These are phyloP conservation scores for Apiosordaria backusii DNA, from an alignment of 495 filamentous ascomycete species.

Conservation along the genomic window DNA sequence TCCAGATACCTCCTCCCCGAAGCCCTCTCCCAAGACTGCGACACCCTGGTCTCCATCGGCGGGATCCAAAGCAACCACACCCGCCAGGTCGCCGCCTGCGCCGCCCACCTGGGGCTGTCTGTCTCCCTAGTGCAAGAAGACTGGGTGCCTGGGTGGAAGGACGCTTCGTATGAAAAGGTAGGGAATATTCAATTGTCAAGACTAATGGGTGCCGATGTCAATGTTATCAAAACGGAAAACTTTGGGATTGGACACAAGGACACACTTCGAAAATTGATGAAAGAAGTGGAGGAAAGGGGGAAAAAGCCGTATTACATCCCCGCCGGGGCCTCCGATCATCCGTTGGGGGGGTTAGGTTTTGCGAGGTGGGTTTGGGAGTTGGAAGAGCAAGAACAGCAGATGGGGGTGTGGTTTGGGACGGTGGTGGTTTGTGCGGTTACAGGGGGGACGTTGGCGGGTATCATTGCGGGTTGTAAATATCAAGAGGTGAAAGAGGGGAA, in stretches of 20 bases:
- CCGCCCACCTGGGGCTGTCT: constrained; percentile 49
- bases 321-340: constrained; percentile 61
- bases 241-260: constrained; percentile 62
- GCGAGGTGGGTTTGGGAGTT: constrained; percentile 64
- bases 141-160: constrained; percentile 54
- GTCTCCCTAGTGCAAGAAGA: constrained; percentile 58
- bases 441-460: constrained; percentile 59
- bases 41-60: constrained; percentile 59
- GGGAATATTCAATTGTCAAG: constrained; percentile 63
- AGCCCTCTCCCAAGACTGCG: constrained; percentile 49
- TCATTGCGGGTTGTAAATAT: constrained; percentile 62
- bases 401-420: constrained; percentile 57
- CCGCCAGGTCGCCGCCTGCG: constrained; percentile 58
- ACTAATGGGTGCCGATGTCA: constrained; percentile 57
- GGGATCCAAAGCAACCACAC: constrained; percentile 67
- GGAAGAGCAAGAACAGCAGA: constrained; percentile 51
- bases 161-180: constrained; percentile 50
- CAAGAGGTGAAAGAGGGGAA: constrained; percentile 38
- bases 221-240: constrained; percentile 41
- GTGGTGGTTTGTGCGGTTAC: constrained; percentile 62
- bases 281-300: constrained; percentile 45
- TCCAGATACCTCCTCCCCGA: constrained; percentile 53
- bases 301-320: constrained; percentile 62
- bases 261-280: constrained; percentile 44
- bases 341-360: constrained; percentile 62